phyloP scores from a whole-genome alignment of 768 basidiomycete genomes.

The Cystobasidium tubakii region DNA sequence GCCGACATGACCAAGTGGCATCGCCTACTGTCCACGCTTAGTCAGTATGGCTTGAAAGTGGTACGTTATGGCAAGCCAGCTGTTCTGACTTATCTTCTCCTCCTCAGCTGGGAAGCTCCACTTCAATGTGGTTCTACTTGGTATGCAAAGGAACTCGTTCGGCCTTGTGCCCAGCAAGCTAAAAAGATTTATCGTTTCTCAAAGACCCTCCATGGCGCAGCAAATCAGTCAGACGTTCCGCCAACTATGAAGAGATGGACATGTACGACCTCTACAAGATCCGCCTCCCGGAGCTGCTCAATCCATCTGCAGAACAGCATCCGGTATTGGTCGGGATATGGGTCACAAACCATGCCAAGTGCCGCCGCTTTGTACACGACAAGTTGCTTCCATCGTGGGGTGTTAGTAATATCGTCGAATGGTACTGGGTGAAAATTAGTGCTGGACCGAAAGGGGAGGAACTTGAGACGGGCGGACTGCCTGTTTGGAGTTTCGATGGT shows the following conservation, averaged over 20 bases:
- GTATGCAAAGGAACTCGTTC: not conserved
- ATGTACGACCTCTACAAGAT: conserved; percentile 33
- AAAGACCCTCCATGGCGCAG: conserved; percentile 34
- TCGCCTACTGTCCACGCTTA: not conserved
- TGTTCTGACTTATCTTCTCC: not conserved
- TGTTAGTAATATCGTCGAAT: not conserved
- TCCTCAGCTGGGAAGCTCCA: not conserved
- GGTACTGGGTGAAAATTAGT: conserved; percentile 33
- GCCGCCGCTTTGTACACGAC: conserved; percentile 15
- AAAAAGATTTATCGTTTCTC: not conserved
- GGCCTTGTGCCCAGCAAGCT: too few relatives aligned
- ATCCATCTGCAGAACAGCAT: not conserved
- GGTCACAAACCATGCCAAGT: conserved; percentile 34
- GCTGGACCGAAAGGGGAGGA: not conserved
- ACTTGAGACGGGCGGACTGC: not conserved
- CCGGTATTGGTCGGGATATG: conserved; percentile 26
- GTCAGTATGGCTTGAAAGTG: not conserved
- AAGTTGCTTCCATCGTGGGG: conserved; percentile 23
- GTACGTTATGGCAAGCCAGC: too few relatives aligned
- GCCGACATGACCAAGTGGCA: conserved; percentile 25
- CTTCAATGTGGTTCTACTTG: conserved; percentile 23
- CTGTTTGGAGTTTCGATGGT: conserved; percentile 21
- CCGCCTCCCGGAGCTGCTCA: conserved; percentile 4
- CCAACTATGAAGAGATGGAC: conserved; percentile 20
- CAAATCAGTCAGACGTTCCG: conserved; percentile 25